A percentile compares a stretch with the other conserved stretches of the same genome.
phyloP scores from a whole-genome alignment of 306 rosid genomes.

The Rosa lucieae region DNA sequence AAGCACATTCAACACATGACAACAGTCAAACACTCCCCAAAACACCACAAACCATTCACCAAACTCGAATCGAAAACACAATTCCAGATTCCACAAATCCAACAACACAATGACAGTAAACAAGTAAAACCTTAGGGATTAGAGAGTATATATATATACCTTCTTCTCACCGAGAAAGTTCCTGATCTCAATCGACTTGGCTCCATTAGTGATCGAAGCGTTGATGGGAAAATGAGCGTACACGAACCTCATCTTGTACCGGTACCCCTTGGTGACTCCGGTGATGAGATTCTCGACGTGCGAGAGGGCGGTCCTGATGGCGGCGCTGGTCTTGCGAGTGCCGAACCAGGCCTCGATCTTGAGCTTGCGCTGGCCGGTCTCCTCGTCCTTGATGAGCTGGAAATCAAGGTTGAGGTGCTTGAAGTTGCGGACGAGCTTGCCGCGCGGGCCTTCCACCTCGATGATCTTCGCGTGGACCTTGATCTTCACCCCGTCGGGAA shows the following conservation, averaged over 20 bases:
- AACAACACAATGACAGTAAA: not conserved
- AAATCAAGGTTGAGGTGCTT: conserved; percentile 74
- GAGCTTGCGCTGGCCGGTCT: conserved; percentile 56
- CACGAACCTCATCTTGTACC: conserved; percentile 84
- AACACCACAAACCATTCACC: not conserved
- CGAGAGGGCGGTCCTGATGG: conserved; percentile 76
- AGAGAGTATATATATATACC: conserved; percentile 28
- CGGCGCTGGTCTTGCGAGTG: conserved; percentile 72
- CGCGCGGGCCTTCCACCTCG: conserved; percentile 83
- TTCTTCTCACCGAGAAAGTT: conserved; percentile 78
- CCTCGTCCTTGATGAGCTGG: conserved; percentile 62
- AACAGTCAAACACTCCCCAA: too few species aligned
- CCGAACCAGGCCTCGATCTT: conserved; percentile 76
- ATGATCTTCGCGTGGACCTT: conserved; percentile 75
- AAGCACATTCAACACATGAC: not conserved
- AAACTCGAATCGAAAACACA: not conserved
- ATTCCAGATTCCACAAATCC: not conserved
- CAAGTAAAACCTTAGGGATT: not conserved
- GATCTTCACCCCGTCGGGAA: conserved; percentile 73
- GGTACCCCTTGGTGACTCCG: conserved; percentile 82
- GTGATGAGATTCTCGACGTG: conserved; percentile 77
- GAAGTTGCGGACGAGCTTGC: conserved; percentile 64
- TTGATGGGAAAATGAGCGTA: conserved; percentile 84
- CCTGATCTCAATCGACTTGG: conserved; percentile 64
- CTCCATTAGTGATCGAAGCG: conserved; percentile 53